These are phyloP conservation scores for Dryadomyces sulphureus DNA, from an alignment of 2,329 filamentous ascomycete species.

Conservation along the genomic window DNA sequence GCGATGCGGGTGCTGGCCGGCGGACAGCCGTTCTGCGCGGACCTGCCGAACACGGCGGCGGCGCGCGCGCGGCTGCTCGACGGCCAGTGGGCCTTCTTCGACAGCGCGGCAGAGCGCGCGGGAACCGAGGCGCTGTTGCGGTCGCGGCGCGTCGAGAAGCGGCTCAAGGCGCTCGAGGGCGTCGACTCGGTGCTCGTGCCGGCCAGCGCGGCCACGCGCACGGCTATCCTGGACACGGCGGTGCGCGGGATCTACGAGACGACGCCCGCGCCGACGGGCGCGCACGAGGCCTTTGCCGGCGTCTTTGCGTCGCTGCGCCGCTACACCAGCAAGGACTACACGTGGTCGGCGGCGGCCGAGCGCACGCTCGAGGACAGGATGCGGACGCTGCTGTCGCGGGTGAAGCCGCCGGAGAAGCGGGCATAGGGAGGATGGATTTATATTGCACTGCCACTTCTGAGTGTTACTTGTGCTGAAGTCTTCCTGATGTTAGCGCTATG, in stretches of 20 bases:
- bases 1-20: constrained; percentile 25
- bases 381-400: constrained; percentile 14
- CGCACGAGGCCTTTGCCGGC: background rate
- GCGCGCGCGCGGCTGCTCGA: constrained; percentile 12
- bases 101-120: constrained; percentile 16
- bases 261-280: constrained; percentile 13
- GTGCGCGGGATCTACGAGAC: constrained; percentile 23
- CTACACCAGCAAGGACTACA: constrained; percentile 21
- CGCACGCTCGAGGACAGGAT: constrained; percentile 18
- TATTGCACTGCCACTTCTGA: no score
- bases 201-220: constrained; percentile 11
- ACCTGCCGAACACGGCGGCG: constrained; percentile 11
- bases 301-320: constrained; percentile 16
- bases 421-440: no score
- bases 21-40: constrained; percentile 18
- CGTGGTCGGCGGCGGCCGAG: constrained; percentile 24
- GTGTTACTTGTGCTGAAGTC: no score
- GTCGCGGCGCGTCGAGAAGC: background rate
- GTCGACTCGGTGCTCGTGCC: constrained; percentile 6
- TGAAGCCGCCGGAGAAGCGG: background rate
- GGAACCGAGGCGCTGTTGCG: constrained; percentile 4
- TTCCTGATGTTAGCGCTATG: no score
- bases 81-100: constrained; percentile 19
- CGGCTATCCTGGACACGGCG: constrained; percentile 20
- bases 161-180: background rate